phyloP scores from a whole-genome alignment of 441 rosid genomes.

The Eutrema salsugineum region DNA sequence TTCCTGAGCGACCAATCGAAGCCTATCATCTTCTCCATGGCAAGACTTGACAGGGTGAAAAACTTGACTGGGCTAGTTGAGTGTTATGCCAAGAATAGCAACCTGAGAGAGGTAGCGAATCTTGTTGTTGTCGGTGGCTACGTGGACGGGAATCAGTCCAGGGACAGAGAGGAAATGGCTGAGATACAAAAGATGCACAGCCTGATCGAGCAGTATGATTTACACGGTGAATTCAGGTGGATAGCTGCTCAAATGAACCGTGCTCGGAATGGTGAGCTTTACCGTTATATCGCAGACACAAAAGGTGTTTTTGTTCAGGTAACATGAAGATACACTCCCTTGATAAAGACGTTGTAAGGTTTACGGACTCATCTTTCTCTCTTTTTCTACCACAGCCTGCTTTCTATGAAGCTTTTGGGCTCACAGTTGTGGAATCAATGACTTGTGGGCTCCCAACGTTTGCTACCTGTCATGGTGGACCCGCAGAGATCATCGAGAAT shows the following conservation, averaged over 20 bases:
- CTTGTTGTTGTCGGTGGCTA: conserved; percentile 71
- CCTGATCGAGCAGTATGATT: conserved; percentile 43
- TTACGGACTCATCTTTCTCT: not conserved
- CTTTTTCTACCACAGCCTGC: conserved; percentile 47
- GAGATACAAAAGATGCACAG: conserved; percentile 67
- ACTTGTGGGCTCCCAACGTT: conserved; percentile 75
- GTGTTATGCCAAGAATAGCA: conserved; percentile 48
- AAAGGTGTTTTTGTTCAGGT: conserved; percentile 68
- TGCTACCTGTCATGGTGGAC: conserved; percentile 76
- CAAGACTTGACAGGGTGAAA: conserved; percentile 66
- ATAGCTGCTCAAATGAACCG: conserved; percentile 58
- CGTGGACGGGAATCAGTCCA: conserved; percentile 47
- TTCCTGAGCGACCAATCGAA: conserved; percentile 42
- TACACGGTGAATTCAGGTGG: conserved; percentile 67
- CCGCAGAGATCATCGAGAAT: conserved; percentile 63
- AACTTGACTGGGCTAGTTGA: conserved; percentile 64
- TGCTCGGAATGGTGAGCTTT: conserved; percentile 65
- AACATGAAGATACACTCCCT: not conserved
- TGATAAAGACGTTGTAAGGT: not conserved
- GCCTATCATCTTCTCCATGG: conserved; percentile 73
- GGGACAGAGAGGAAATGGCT: conserved; percentile 63
- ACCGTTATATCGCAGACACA: conserved; percentile 61
- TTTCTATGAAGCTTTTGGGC: conserved; percentile 74
- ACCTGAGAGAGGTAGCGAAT: conserved; percentile 53
- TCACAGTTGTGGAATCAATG: conserved; percentile 76